phyloP scores from a whole-genome alignment of 2,329 filamentous ascomycete genomes.

The Penicillium sp. region DNA sequence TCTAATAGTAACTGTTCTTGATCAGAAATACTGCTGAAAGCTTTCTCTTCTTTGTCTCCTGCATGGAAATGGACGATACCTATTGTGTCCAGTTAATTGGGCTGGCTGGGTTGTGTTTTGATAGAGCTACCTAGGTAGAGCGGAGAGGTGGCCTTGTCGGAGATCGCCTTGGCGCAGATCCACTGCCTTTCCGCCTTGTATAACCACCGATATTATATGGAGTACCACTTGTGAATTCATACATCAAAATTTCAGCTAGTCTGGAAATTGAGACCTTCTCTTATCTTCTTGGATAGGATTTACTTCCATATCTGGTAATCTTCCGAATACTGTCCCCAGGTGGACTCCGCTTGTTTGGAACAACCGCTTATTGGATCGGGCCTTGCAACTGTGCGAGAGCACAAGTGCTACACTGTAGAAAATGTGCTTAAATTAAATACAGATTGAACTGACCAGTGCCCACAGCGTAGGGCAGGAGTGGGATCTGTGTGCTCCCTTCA shows the following conservation, averaged over 20 bases:
- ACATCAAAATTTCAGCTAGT: neutral
- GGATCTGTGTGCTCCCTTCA: neutral
- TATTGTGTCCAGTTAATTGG: neutral
- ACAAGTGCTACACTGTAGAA: neutral
- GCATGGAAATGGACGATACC: neutral
- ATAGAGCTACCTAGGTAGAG: constrained; percentile 1
- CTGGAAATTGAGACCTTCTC: neutral
- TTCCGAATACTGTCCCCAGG: neutral
- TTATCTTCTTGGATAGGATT: neutral
- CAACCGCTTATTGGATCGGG: neutral
- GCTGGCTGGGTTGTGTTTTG: constrained; percentile 4
- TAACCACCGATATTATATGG: neutral
- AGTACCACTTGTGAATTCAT: neutral
- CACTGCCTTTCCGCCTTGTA: neutral
- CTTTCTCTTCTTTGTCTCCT: neutral
- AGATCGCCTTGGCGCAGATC: constrained; percentile 12
- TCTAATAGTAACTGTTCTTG: neutral
- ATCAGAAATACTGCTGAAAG: neutral
- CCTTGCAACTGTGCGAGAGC: neutral
- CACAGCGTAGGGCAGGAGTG: neutral
- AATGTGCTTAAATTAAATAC: neutral
- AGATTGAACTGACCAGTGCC: no score
- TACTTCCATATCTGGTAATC: neutral
- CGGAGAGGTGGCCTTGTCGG: constrained; percentile 22
- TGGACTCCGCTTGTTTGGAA: neutral